Base-by-base conservation (phyloP, 345 rosid species). In the Kernera saxatilis region DNA sequence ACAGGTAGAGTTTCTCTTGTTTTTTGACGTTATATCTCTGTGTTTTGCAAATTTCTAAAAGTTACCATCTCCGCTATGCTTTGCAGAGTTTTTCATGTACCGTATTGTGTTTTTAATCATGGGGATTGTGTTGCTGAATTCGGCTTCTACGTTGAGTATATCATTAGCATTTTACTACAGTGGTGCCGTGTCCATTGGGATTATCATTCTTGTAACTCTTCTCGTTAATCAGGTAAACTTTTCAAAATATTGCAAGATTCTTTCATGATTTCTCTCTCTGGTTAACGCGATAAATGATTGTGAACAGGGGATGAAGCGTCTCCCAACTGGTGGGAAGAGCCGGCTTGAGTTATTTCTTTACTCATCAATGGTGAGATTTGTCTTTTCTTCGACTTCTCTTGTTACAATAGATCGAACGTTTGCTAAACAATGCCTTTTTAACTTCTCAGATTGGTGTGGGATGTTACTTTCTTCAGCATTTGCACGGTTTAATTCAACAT, bases 271-370 rank as follows among this genome's bases (percentile, higher is more conserved):
- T 29, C 4, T 27, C 4, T 27, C 40, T 27, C 4, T 23, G 18
- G 46, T 32, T 69, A 7, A 45, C 5, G 0, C 23, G 22, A 7
- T 22, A 1, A 26, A 7, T 53, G 58, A 58, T 49, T n/a, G 73
- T 79, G 52, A 57, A 37, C 80, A 92, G 96, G 93, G 98, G 51
- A 86, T 89, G 91, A 89, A 81, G 78, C 86, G 86, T 77, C 81
- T 91, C 39, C 90, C 96, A 61, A 84, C 90, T 12, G 84, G 90
- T 44, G 83, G 92, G 64, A 67, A 51, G 61, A 86, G 36, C 72
- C 84, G 91, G n/a, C 79, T 89, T 54, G 91, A 85, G 26, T 72
- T 89, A 66, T 80, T 86, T 65, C 39, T 89, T 1, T 89, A 92
- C 82, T 84, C 98, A 29, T 87, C 85, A 23, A 18, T 83, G 75